Conservation (phyloP, 2,329 filamentous ascomycete genomes). For the Colletotrichum plurivorum region DNA sequence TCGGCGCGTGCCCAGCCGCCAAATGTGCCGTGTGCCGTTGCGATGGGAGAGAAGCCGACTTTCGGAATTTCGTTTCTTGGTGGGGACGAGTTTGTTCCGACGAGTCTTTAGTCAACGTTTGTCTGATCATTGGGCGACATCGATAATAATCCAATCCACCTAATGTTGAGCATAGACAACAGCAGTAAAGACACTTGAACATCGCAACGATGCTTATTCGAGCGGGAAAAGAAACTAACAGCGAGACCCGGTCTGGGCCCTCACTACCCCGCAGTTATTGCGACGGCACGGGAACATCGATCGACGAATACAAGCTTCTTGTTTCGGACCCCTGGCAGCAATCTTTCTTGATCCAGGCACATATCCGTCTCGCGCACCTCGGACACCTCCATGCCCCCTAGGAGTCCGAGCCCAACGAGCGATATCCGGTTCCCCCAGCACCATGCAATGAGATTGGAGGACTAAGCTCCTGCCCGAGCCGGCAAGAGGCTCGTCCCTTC, state of each 20-base stretch:
- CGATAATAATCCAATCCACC: no score
- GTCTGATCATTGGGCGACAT: no score
- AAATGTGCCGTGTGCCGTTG: slow-evolving; percentile 26
- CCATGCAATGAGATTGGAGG: no score
- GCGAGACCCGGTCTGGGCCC: background rate
- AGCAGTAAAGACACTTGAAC: background rate
- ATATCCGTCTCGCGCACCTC: slow-evolving; percentile 9
- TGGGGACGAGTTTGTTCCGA: background rate
- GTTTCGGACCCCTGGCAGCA: slow-evolving; percentile 6
- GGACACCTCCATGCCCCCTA: no score
- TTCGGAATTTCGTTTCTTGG: background rate
- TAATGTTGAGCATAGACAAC: no score
- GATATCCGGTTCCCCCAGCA: no score
- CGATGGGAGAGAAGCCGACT: background rate
- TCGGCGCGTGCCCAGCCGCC: slow-evolving; percentile 19
- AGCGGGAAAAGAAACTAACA: background rate
- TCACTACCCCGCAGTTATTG: slow-evolving; percentile 17
- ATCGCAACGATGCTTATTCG: background rate
- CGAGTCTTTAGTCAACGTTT: no score
- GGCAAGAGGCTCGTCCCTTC: background rate
- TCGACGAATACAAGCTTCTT: slow-evolving; percentile 28
- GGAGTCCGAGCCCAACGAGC: background rate
- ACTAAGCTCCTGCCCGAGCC: slow-evolving; percentile 6
- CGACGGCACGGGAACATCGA: slow-evolving; percentile 13
- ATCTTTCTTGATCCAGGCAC: slow-evolving; percentile 9